Base-by-base conservation (phyloP, 2,329 filamentous ascomycete genomes). In the Talaromyces sp. region DNA sequence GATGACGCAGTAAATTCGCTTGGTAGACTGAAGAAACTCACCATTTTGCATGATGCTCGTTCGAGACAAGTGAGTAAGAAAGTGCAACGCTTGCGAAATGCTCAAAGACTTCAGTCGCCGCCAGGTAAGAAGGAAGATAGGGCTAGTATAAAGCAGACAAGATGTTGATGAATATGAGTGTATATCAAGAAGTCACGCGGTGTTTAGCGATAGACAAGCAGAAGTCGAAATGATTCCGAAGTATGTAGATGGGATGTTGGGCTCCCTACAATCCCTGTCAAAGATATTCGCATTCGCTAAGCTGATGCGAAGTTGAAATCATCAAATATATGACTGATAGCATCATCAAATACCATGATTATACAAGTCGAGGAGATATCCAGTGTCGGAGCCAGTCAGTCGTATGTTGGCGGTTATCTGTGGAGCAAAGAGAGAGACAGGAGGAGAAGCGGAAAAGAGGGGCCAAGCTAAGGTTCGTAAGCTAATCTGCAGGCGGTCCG, bases 11-110 rank as follows among this genome's bases (percentile, higher is more conserved):
- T n/a, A 5, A 35, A 35, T 54, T n/a, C 50, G 31, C 50, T 31
- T 16, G 6, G 50, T 54, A 19, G 31, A 54, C 9, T 10, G 39
- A 59, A 45, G 39, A 33, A 16, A 11, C 73, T 72, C 69, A 78
- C 76, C 76, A 78, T 78, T 63, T 76, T 76, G 71, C 65, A 70
- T 69, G 68, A 68, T 70, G 67, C 65, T 61, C 56, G 69, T 66
- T 63, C 39, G 47, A 45, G 60, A 61, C 50, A 67, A 61, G 54
- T 60, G 67, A 60, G 39, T 13, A 60, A 60, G 27, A 31, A 57
- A 37, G 50, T 37, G 35, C 33, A 65, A 62, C 56, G 63, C 64
- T 56, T 45, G 68, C 62, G 54, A 63, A 66, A 50, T 43, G 16
- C 7, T 39, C 33, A 39, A 37, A 56, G 33, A 22, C 52, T 35